Evolutionary conservation across 257 asterid species (phyloP).

Genomic region (Catharanthus roseus): DNA sequence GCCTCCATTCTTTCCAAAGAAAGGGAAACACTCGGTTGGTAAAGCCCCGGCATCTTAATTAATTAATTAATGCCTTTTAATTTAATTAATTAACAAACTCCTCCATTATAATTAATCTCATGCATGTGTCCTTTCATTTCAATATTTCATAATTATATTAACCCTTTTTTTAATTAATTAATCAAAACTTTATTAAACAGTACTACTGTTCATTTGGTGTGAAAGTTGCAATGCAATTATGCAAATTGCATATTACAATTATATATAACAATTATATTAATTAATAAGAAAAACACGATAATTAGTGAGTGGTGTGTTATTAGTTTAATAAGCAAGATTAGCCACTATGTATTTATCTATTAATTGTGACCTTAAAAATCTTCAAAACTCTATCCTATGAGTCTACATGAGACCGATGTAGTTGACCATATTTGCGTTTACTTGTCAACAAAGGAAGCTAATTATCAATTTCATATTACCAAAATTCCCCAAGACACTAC

Average conservation of each 20-base stretch:
- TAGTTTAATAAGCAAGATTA: background rate
- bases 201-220: background rate
- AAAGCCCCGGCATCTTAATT: constrained; percentile 23
- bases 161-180: background rate
- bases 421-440: constrained; percentile 23
- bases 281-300: background rate
- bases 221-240: background rate
- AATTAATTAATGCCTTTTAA: constrained; percentile 7
- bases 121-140: background rate
- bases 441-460: constrained; percentile 33
- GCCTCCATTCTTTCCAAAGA: constrained; percentile 7
- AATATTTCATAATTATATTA: background rate
- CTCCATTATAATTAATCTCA: too few species aligned
- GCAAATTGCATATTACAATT: too few species aligned
- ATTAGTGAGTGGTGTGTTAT: background rate
- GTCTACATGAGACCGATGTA: constrained; percentile 14
- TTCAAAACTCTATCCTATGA: constrained; percentile 3
- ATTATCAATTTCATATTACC: too few species aligned
- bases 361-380: constrained; percentile 11
- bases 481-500: too few species aligned
- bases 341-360: constrained; percentile 8
- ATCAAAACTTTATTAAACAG: too few species aligned
- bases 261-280: too few species aligned
- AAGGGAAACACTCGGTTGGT: constrained; percentile 24
- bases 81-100: background rate